Evolutionary conservation across 805 yeast genomes (phyloP).

Genomic region (Sungouiella thailandica): DNA sequence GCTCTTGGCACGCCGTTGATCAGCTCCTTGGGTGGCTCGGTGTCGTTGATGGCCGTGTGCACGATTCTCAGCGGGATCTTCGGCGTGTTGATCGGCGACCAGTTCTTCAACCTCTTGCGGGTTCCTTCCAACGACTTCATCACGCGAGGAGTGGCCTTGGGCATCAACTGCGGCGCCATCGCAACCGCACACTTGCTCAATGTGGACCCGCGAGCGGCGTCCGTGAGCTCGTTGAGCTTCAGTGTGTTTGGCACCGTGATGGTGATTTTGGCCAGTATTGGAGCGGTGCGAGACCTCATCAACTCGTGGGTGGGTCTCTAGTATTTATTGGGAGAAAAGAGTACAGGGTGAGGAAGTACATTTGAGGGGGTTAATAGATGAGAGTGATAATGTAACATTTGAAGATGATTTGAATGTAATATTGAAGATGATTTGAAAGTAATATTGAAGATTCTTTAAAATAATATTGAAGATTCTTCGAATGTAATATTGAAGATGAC

Average conservation of each 20-base stretch:
- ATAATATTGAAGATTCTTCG: too few species aligned
- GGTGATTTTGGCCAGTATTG: conserved; percentile 64
- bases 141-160: conserved; percentile 71
- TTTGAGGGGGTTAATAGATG: too few species aligned
- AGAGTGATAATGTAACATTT: not conserved
- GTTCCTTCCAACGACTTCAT: conserved; percentile 62
- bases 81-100: conserved; percentile 65
- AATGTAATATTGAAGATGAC: too few species aligned
- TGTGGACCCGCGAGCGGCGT: conserved; percentile 75
- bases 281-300: conserved; percentile 33
- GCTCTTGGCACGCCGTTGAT: conserved; percentile 77
- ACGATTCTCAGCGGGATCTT: conserved; percentile 73
- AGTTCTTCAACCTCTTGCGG: conserved; percentile 44
- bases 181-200: conserved; percentile 72
- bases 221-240: conserved; percentile 68
- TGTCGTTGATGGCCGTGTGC: conserved; percentile 70
- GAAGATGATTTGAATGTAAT: too few species aligned
- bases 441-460: too few species aligned
- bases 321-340: too few species aligned
- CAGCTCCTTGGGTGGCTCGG: conserved; percentile 60
- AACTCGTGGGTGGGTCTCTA: conserved; percentile 43
- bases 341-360: too few species aligned
- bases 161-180: conserved; percentile 77
- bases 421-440: too few species aligned
- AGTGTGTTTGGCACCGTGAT: conserved; percentile 68